These are phyloP conservation scores for Rhizopogon rudus DNA, from an alignment of 768 basidiomycete species.

Conservation along the genomic window DNA sequence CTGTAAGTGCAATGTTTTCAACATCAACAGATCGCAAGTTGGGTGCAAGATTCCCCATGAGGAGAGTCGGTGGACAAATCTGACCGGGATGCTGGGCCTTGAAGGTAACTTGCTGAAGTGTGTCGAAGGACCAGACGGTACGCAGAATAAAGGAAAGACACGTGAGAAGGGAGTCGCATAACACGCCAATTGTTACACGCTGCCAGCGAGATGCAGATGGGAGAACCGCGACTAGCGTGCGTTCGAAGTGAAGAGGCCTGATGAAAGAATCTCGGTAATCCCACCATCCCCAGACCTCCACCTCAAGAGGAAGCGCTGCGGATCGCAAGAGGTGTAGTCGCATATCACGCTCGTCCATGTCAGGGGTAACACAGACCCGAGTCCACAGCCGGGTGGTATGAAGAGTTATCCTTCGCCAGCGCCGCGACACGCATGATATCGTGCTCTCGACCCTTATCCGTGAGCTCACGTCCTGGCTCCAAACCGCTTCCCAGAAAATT, in stretches of 20 bases:
- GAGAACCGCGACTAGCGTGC: slow-evolving; percentile 19
- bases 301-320: slow-evolving; percentile 13
- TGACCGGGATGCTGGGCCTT: slow-evolving; percentile 26
- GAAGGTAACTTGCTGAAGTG: slow-evolving; percentile 24
- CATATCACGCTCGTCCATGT: neutral
- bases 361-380: slow-evolving; percentile 20
- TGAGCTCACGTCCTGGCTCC: slow-evolving; percentile 15
- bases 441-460: slow-evolving; percentile 17
- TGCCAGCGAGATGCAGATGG: slow-evolving; percentile 24
- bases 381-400: slow-evolving; percentile 27
- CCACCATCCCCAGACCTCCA: slow-evolving; percentile 24
- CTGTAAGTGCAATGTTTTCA: slow-evolving; percentile 22
- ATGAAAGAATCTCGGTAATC: slow-evolving; percentile 23
- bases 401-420: slow-evolving; percentile 27
- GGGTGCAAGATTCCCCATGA: slow-evolving; percentile 11
- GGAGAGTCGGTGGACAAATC: slow-evolving; percentile 21
- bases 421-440: slow-evolving; percentile 26
- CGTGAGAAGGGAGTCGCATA: slow-evolving; percentile 25
- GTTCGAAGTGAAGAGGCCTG: slow-evolving; percentile 20
- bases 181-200: slow-evolving; percentile 17
- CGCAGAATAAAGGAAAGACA: slow-evolving; percentile 23
- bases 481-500: slow-evolving; percentile 26
- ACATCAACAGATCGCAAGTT: slow-evolving; percentile 22
- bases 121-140: slow-evolving; percentile 12
- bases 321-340: neutral